Evolutionary conservation across 139 green algal species (phyloP).

Genomic region (Auxenochlorella pyrenoidosa): DNA sequence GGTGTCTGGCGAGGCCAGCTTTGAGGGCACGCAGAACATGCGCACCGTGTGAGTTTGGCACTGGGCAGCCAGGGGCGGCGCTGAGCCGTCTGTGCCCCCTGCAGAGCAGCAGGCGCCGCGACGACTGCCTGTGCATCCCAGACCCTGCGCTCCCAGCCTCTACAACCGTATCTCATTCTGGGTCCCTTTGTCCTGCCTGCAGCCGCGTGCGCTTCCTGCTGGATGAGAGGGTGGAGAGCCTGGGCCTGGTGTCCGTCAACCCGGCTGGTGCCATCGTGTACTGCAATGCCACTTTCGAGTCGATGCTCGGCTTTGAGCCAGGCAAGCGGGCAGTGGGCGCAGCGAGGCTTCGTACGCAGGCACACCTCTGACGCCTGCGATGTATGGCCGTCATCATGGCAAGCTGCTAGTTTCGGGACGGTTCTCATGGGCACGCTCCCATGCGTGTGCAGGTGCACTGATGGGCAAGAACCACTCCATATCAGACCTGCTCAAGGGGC

Average conservation of each 20-base stretch:
- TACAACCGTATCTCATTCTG: too few species aligned
- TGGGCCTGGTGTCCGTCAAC: constrained; percentile 16
- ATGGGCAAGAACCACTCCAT: not conserved
- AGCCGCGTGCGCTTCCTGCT: not conserved
- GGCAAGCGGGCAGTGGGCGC: not conserved
- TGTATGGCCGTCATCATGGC: too few species aligned
- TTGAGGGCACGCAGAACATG: not conserved
- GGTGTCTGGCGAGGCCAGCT: not conserved
- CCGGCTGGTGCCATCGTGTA: not conserved
- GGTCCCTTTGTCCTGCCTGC: not conserved
- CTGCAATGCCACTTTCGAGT: constrained; percentile 3
- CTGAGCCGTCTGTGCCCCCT: too few species aligned
- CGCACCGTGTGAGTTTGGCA: constrained; percentile 18
- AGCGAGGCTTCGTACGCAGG: too few species aligned
- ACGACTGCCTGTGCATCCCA: too few species aligned
- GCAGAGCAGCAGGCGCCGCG: too few species aligned
- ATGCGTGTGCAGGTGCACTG: not conserved
- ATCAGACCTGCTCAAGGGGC: not conserved
- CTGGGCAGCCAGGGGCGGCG: too few species aligned
- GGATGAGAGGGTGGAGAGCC: not conserved
- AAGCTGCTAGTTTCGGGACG: too few species aligned
- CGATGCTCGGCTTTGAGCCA: not conserved
- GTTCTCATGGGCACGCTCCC: not conserved
- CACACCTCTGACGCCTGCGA: too few species aligned
- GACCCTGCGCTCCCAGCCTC: too few species aligned